These are phyloP conservation scores for Boletus rubescentipes DNA, from an alignment of 768 basidiomycete genomes.

Conservation along the genomic window DNA sequence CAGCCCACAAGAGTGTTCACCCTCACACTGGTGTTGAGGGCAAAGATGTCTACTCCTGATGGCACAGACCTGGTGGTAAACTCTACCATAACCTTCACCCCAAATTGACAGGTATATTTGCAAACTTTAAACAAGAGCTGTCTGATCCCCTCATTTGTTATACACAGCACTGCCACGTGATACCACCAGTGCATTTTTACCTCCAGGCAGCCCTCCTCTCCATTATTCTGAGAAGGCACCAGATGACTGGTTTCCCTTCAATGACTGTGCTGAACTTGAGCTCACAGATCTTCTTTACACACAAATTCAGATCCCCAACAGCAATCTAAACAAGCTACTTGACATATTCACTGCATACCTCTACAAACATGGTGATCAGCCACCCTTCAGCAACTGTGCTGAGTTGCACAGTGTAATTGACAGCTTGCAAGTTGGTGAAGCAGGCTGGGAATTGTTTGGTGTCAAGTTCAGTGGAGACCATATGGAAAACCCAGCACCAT, in stretches of 20 bases:
- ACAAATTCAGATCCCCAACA: background rate
- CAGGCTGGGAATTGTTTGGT: background rate
- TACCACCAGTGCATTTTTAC: background rate
- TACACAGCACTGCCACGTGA: background rate
- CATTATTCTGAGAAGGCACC: background rate
- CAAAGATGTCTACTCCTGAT: background rate
- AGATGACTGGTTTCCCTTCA: background rate
- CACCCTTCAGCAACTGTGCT: background rate
- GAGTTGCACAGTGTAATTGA: background rate
- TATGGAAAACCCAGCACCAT: background rate
- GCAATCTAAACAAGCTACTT: background rate
- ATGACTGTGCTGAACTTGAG: background rate
- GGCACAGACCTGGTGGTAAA: background rate
- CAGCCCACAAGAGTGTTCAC: too few relatives aligned
- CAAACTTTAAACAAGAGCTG: too few relatives aligned
- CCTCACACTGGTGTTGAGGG: background rate
- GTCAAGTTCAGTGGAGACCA: background rate
- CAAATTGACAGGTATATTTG: background rate
- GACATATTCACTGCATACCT: background rate
- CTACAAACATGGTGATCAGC: background rate
- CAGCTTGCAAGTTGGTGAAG: background rate
- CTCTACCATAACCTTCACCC: slow-evolving; percentile 8
- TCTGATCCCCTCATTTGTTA: too few relatives aligned
- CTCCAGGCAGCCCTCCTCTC: background rate
- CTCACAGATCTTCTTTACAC: background rate